A percentile compares a stretch with the other conserved stretches of the same genome.
phyloP scores from a whole-genome alignment of 2,329 filamentous ascomycete species.

The Penicillium sp. region DNA sequence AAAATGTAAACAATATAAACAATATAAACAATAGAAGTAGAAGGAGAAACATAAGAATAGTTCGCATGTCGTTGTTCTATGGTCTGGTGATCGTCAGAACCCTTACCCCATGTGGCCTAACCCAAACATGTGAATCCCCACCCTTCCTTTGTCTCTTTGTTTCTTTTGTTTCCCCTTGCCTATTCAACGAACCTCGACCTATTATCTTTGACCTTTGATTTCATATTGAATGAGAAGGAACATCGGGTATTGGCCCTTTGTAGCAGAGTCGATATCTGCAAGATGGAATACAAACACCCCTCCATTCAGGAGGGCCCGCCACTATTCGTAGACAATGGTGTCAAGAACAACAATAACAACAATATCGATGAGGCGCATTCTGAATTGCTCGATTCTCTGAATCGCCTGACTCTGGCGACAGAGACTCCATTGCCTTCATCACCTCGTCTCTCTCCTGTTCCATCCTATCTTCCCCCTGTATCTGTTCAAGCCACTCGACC shows the following conservation, averaged over 20 bases:
- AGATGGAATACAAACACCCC: slow-evolving; percentile 31
- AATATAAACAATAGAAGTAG: neutral
- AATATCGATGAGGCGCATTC: slow-evolving; percentile 17
- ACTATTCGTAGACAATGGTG: slow-evolving; percentile 17
- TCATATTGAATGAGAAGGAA: neutral
- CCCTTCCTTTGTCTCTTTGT: slow-evolving; percentile 11
- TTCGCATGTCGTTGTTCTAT: slow-evolving; percentile 6
- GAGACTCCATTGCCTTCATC: slow-evolving; percentile 27
- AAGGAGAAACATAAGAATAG: neutral
- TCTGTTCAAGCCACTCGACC: neutral
- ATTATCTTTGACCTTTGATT: neutral
- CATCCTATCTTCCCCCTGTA: neutral
- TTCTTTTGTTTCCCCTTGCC: slow-evolving; percentile 3
- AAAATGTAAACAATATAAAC: neutral
- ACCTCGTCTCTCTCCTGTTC: slow-evolving; percentile 17
- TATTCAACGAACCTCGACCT: neutral
- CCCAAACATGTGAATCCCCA: slow-evolving; percentile 14
- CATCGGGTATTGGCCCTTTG: neutral
- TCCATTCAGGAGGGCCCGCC: slow-evolving; percentile 23
- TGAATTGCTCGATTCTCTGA: slow-evolving; percentile 27
- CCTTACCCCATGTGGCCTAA: slow-evolving; percentile 18
- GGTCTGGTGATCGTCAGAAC: slow-evolving; percentile 18
- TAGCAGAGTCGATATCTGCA: slow-evolving; percentile 17
- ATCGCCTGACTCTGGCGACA: slow-evolving; percentile 28
- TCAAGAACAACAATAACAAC: slow-evolving; percentile 12